Percentiles rank a stretch among this genome's conserved stretches.
phyloP scores from a whole-genome alignment of 2,329 filamentous ascomycete genomes.

The Sclerotinia sclerotiorum region DNA sequence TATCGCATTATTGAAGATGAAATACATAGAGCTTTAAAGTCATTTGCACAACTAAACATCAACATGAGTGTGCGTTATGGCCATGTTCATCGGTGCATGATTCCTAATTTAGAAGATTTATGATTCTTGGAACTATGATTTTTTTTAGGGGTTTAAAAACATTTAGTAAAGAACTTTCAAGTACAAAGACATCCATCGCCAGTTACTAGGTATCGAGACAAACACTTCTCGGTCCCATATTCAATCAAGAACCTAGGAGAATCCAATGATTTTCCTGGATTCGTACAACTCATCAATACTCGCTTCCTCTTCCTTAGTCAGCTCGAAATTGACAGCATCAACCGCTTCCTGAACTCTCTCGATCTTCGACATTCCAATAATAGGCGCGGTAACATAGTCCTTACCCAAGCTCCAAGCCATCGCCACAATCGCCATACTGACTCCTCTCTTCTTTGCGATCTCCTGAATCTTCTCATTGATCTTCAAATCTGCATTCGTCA shows the following conservation, averaged over 20 bases:
- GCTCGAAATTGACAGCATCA: constrained; percentile 42
- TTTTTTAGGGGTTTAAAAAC: too few relatives aligned
- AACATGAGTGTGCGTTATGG: not conserved
- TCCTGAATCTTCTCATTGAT: constrained; percentile 34
- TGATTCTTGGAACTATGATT: too few relatives aligned
- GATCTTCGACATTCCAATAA: constrained; percentile 51
- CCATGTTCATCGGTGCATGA: too few relatives aligned
- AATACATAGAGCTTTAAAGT: not conserved
- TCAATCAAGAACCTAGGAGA: not conserved
- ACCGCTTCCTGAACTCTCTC: constrained; percentile 56
- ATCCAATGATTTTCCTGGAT: not conserved
- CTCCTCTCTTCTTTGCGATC: constrained; percentile 54
- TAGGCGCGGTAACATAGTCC: constrained; percentile 45
- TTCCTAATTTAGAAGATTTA: not conserved
- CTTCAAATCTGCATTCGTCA: constrained; percentile 33
- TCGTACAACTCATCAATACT: constrained; percentile 56
- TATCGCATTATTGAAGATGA: not conserved
- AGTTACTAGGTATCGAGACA: not conserved
- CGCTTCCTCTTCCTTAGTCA: constrained; percentile 53
- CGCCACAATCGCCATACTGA: constrained; percentile 59
- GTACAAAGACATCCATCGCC: not conserved
- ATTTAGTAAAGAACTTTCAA: not conserved
- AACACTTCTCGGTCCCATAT: not conserved
- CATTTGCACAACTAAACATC: not conserved
- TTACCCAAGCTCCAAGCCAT: constrained; percentile 54